Evolutionary conservation across 768 basidiomycete species (phyloP).

Genomic region (Coprinopsis sp.): DNA sequence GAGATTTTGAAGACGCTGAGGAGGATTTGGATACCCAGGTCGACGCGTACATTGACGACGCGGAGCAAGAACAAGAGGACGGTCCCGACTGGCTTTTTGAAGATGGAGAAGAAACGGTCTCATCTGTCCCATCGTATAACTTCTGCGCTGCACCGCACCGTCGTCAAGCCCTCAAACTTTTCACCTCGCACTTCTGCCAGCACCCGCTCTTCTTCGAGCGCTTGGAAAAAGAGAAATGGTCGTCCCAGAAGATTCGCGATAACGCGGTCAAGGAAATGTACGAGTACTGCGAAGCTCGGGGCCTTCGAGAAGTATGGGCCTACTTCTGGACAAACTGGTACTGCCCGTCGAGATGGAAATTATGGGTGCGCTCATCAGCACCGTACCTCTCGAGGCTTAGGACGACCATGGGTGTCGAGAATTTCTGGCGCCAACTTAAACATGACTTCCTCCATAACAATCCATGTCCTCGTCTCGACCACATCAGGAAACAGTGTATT

Average conservation of each 20-base stretch:
- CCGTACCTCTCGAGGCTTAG: conserved; percentile 18
- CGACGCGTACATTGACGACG: neutral
- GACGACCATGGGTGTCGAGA: conserved; percentile 30
- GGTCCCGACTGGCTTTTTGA: conserved; percentile 26
- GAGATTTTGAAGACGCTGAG: too few species aligned
- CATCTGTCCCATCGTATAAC: conserved; percentile 14
- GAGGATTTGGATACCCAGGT: too few species aligned
- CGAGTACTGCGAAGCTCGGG: conserved; percentile 21
- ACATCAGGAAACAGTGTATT: too few species aligned
- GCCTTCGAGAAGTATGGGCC: conserved; percentile 30
- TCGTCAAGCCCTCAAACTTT: conserved; percentile 19
- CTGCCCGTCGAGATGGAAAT: conserved; percentile 23
- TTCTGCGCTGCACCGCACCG: conserved; percentile 29
- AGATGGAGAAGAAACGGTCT: conserved; percentile 16
- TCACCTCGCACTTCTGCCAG: conserved; percentile 26
- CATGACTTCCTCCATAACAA: conserved; percentile 23
- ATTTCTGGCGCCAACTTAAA: conserved; percentile 28
- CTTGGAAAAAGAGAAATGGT: conserved; percentile 6
- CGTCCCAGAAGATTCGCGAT: conserved; percentile 18
- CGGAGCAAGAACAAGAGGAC: conserved; percentile 17
- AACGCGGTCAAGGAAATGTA: conserved; percentile 32
- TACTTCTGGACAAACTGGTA: conserved; percentile 36
- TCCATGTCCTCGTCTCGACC: conserved; percentile 24
- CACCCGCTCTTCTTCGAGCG: conserved; percentile 22
- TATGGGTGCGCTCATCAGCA: conserved; percentile 28